Base-by-base conservation (phyloP, 2,329 filamentous ascomycete species). In the Neophaeococcomyces mojaviensis region DNA sequence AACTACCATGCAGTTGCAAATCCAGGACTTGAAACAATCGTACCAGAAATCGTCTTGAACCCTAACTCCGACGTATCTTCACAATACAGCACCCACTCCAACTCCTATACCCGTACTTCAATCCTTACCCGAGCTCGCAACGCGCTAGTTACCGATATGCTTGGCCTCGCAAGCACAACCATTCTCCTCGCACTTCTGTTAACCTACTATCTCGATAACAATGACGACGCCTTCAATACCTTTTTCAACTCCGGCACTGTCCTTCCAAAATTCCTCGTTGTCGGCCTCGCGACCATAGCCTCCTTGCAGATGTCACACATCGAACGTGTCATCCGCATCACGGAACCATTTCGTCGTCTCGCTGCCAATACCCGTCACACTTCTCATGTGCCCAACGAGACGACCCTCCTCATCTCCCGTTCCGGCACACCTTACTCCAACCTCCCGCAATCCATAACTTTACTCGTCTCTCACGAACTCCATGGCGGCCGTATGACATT, bases 291-390 rank as follows among this genome's bases (percentile, higher is more conserved):
- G 9, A 42, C 42, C 24, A 18, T 53, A 1, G n/a, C 48, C 12
- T 40, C 42, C 15, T 19, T 37, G 4, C 41, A 37, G 4, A 46
- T 47, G 33, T 49, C 49, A 30, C 41, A 46, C 18, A 34, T 53
- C 5, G 51, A 53, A 34, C 51, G 51, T 15, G 32, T 44, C 32
- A 40, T 51, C 12, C 49, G 51, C 12, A 46, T 53, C 16, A 31
- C 50, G 12, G 50, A 50, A 26, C 49, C 51, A 2, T 51, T 49
- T 36, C 51, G 51, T 15, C 49, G 44, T n/a, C 37, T 50, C 7
- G 26, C 33, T 9, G 20, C 40, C 10, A 43, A 43, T 24, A 30
- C 30, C 6, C 40, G 18, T 6, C 28, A 38, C 35, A 7, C 15
- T 16, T 18, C 45, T 13, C 12, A 15, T 16, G 43, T 45, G n/a